These are phyloP conservation scores for Ochromonas danica DNA, from an alignment of 108 stramenopile species.

Conservation along the genomic window DNA sequence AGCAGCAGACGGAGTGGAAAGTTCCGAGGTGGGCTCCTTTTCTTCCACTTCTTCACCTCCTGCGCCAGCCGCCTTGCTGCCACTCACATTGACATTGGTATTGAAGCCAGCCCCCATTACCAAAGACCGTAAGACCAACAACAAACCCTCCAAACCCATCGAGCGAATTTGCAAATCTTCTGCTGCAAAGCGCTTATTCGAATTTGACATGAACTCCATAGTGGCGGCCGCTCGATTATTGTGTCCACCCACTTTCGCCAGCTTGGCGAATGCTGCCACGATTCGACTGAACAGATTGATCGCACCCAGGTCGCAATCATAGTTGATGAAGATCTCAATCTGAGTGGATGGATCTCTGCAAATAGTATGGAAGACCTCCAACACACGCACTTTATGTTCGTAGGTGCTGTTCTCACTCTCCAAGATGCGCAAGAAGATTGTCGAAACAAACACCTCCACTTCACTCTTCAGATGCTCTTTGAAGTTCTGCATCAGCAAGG, in stretches of 20 bases:
- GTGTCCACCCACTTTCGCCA: conserved; percentile 62
- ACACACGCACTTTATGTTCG: conserved; percentile 87
- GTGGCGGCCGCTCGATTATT: neutral
- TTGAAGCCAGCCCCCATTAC: conserved; percentile 41
- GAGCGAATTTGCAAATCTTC: conserved; percentile 53
- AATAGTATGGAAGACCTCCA: conserved; percentile 83
- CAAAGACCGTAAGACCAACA: conserved; percentile 49
- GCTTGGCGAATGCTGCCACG: conserved; percentile 79
- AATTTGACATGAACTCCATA: neutral
- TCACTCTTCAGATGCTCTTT: conserved; percentile 82
- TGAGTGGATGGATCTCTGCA: conserved; percentile 77
- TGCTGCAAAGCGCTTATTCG: conserved; percentile 20
- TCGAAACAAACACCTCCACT: conserved; percentile 95
- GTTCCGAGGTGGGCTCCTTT: neutral
- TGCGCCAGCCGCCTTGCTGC: neutral
- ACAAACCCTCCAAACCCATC: conserved; percentile 51
- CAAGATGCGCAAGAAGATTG: conserved; percentile 93
- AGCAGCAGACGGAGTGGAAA: neutral
- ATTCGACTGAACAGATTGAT: conserved; percentile 88
- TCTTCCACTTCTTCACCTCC: neutral
- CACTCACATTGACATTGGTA: neutral
- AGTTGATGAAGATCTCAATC: conserved; percentile 95
- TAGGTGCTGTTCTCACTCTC: conserved; percentile 83
- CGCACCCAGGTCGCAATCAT: conserved; percentile 92
- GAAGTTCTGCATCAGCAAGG: conserved; percentile 80